These are phyloP conservation scores for Kazachstania psychrophila DNA, from an alignment of 805 yeast genomes.

Conservation along the genomic window DNA sequence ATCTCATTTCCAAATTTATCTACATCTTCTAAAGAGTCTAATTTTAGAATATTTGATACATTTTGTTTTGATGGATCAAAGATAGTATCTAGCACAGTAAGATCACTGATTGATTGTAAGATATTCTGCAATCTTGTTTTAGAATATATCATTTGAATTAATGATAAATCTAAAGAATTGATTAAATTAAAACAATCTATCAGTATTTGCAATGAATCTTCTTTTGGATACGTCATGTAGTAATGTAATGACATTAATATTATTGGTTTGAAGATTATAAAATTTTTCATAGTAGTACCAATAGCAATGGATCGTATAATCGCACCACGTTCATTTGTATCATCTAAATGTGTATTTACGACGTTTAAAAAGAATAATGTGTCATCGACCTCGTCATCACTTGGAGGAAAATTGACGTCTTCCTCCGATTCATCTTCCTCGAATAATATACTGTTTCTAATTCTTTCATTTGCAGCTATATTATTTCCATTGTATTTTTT, in stretches of 20 bases:
- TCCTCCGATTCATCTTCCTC: constrained; percentile 4
- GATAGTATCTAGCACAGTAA: constrained; percentile 7
- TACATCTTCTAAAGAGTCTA: constrained; percentile 7
- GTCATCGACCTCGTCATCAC: constrained; percentile 14
- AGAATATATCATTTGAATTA: constrained; percentile 11
- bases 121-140: constrained; percentile 15
- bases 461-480: no score
- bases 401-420: not conserved
- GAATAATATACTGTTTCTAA: not conserved
- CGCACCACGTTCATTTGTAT: constrained; percentile 46
- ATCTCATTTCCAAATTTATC: constrained; percentile 19
- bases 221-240: constrained; percentile 18
- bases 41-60: constrained; percentile 9
- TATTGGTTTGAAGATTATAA: constrained; percentile 51
- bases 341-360: constrained; percentile 40
- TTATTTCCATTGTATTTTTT: no score
- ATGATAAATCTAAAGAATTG: constrained; percentile 21
- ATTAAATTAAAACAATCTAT: constrained; percentile 19
- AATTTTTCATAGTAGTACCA: constrained; percentile 44
- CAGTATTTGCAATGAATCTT: constrained; percentile 7
- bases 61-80: constrained; percentile 5
- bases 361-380: constrained; percentile 49
- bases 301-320: constrained; percentile 50
- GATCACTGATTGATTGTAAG: constrained; percentile 17
- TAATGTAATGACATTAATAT: constrained; percentile 41